A percentile compares a stretch with the other conserved stretches of the same genome.
Conservation (phyloP, 2,329 filamentous ascomycete species). For the Clarireedia paspali region DNA sequence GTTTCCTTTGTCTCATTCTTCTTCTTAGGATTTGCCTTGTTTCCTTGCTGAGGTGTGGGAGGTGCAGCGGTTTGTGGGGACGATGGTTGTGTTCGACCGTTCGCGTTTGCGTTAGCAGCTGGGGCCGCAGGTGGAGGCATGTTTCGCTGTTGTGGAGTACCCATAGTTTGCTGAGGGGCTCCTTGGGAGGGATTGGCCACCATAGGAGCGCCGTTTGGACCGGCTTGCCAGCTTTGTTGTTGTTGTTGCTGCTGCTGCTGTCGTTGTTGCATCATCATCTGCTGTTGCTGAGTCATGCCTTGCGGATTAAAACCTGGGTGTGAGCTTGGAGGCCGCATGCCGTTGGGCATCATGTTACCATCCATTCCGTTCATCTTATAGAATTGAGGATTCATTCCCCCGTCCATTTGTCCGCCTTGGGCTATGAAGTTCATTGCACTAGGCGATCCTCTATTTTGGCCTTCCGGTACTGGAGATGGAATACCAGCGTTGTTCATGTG, state of each 20-base stretch:
- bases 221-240: conserved; percentile 26
- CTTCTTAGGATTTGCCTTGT: conserved; percentile 71
- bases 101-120: conserved; percentile 37
- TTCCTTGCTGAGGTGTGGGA: conserved; percentile 66
- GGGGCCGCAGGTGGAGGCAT: conserved; percentile 63
- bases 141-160: conserved; percentile 63
- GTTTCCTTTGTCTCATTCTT: conserved; percentile 81
- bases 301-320: conserved; percentile 52
- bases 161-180: conserved; percentile 32
- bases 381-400: conserved; percentile 49
- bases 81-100: conserved; percentile 50
- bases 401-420: conserved; percentile 48
- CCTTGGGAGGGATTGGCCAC: conserved; percentile 39
- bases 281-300: conserved; percentile 44
- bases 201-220: conserved; percentile 30
- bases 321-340: conserved; percentile 62
- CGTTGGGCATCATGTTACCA: conserved; percentile 54
- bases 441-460: conserved; percentile 59
- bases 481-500: conserved; percentile 64
- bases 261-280: conserved; percentile 48
- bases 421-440: conserved; percentile 52
- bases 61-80: conserved; percentile 61
- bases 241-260: conserved; percentile 39
- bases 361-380: conserved; percentile 48
- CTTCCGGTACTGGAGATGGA: conserved; percentile 65